Evolutionary conservation across 192 early-diverging fungal species (phyloP), one percentile per base, ranked within the genome.

Genomic region (Geranomyces michiganensis): DNA sequence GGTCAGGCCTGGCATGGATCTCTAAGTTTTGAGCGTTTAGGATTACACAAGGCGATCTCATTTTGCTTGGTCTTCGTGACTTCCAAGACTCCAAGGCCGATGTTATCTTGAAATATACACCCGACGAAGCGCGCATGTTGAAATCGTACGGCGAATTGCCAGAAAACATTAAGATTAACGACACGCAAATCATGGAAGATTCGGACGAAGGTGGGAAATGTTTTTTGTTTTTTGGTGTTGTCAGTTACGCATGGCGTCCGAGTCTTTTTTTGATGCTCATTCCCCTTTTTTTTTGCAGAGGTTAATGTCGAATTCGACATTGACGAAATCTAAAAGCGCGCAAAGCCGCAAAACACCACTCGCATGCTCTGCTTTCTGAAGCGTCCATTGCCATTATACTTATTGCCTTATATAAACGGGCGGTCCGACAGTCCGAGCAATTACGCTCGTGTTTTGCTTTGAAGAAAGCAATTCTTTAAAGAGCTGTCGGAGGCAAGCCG

Each of bases 121-220:
- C 94, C 59, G 97, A 99, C 61, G 97, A 99, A 86, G 97, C 94
- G 13, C 78, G 92, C 64, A 85, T 91, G 77, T 81, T 99, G 74
- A 97, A 94, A 81, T 83, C 91, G 44, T 94, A 96, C 67, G 96
- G 95, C 46, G 95, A 99, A 86, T 81, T 99, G 73, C 93, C 97
- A 7, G 96, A 97, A 67, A 88, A 82, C 75, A 84, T 88, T 48
- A 92, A 92, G 79, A 92, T 95, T 67, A 93, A 94, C 71, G 93
- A 95, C 77, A 87, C 86, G 59, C 89, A 91, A 26, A 69, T 72
- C n/a, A 75, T 65, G 27, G 80, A 79, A 22, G 79, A 79, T 61
- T 78, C 77, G 5, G 84, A 78, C 48, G 82, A 86, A 26, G 78
- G 74, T 78, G 10, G 10, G 36, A n/a, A n/a, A 48, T 41, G 47